These are phyloP conservation scores for Danielozyma ontarioensis DNA, from an alignment of 805 yeast species.

Conservation along the genomic window DNA sequence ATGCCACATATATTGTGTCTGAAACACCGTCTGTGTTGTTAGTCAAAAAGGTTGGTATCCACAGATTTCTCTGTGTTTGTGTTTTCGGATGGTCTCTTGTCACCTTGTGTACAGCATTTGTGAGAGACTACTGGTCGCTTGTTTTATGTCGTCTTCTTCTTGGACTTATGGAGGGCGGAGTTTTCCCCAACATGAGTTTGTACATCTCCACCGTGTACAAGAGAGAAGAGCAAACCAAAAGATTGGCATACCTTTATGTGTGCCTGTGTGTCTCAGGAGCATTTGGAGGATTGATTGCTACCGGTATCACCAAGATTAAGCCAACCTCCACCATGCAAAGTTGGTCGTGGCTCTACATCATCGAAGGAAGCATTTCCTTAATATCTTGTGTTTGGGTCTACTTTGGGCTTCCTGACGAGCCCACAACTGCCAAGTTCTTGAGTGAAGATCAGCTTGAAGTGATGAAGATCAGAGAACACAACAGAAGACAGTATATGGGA, in stretches of 20 bases:
- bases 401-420: constrained; percentile 1
- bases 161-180: constrained; percentile 66
- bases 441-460: neutral
- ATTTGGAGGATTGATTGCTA: neutral
- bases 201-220: neutral
- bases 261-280: neutral
- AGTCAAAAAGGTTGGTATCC: constrained; percentile 8
- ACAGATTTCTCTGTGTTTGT: constrained; percentile 23
- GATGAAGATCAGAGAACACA: neutral
- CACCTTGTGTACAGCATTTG: constrained; percentile 62
- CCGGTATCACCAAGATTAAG: neutral
- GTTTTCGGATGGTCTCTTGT: constrained; percentile 35
- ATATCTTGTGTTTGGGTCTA: neutral
- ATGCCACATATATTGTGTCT: constrained; percentile 6
- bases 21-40: constrained; percentile 9
- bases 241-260: neutral
- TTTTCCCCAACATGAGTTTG: constrained; percentile 45
- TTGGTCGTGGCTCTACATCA: neutral
- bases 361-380: neutral
- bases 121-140: constrained; percentile 51
- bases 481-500: constrained; percentile 1
- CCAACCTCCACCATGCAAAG: neutral
- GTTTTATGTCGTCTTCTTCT: constrained; percentile 59
- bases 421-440: neutral
- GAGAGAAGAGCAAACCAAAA: neutral